Evolutionary conservation across 495 filamentous ascomycete species (phyloP).

Genomic region (Penicillium desertorum): DNA sequence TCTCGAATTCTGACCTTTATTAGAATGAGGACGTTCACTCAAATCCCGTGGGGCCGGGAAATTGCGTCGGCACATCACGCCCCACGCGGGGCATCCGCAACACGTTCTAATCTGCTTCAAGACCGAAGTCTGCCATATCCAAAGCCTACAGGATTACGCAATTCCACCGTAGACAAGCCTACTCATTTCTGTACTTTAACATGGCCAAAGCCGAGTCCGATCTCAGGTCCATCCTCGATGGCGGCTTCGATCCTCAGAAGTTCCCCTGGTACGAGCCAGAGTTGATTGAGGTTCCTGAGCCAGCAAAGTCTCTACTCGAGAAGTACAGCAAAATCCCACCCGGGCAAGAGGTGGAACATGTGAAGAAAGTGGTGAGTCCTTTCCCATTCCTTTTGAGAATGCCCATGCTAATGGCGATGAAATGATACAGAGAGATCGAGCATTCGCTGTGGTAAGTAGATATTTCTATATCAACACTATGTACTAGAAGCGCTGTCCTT

Average conservation of each 20-base stretch:
- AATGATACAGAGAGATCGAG: constrained; percentile 18
- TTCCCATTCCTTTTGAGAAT: background rate
- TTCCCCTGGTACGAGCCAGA: constrained; percentile 25
- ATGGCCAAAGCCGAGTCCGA: constrained; percentile 23
- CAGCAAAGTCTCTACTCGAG: constrained; percentile 39
- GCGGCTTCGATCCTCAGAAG: constrained; percentile 9
- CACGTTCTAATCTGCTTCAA: background rate
- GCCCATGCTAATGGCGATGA: background rate
- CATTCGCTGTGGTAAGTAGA: constrained; percentile 23
- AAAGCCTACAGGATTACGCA: background rate
- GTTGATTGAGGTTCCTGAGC: constrained; percentile 20
- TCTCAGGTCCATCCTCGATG: constrained; percentile 15
- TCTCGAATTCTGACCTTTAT: too few species aligned
- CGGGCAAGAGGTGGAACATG: constrained; percentile 46
- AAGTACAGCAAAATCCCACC: constrained; percentile 49
- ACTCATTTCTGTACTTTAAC: background rate
- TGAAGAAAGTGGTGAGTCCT: constrained; percentile 44
- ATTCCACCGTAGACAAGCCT: background rate
- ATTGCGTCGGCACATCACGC: background rate
- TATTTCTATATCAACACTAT: background rate
- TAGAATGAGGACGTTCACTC: too few species aligned
- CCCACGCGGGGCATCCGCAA: background rate
- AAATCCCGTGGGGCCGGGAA: background rate
- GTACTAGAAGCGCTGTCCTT: background rate
- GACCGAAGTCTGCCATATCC: background rate